These are phyloP conservation scores for Eimeria nieschulzi DNA, from an alignment of 169 alveolate species.

Conservation along the genomic window DNA sequence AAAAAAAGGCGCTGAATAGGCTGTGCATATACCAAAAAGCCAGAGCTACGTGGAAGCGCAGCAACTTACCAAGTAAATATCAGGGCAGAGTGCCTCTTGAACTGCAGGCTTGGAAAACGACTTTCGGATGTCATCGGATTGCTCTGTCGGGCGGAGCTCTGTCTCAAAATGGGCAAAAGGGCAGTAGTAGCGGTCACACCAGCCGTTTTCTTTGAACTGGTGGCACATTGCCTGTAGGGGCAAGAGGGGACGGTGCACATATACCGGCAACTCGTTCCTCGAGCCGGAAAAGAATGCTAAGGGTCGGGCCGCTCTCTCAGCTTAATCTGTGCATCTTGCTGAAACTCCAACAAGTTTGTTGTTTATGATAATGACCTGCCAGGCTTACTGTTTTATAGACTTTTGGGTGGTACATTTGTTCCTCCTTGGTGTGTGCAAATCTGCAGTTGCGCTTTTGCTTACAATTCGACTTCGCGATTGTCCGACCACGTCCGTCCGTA, in stretches of 20 bases:
- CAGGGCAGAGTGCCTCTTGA: constrained; percentile 69
- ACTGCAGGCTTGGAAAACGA: background rate
- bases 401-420: constrained; percentile 66
- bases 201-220: constrained; percentile 43
- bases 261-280: background rate
- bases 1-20: too few species aligned
- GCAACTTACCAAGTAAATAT: constrained; percentile 43
- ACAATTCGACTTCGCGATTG: constrained; percentile 65
- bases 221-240: constrained; percentile 43
- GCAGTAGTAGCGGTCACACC: constrained; percentile 65
- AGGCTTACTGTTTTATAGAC: constrained; percentile 47
- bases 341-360: background rate
- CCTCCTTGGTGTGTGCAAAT: constrained; percentile 73
- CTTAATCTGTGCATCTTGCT: background rate
- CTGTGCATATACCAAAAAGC: too few species aligned
- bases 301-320: background rate
- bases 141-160: constrained; percentile 51
- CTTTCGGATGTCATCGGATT: background rate
- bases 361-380: background rate
- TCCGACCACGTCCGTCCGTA: constrained; percentile 59
- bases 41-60: too few species aligned
- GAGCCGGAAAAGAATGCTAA: background rate
- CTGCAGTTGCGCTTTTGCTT: constrained; percentile 57
- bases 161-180: constrained; percentile 46
- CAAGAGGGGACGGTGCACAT: background rate